A percentile compares a stretch with the other conserved stretches of the same genome.
These are phyloP conservation scores for Akanthomyces lecanii DNA, from an alignment of 2,329 filamentous ascomycete genomes.

Conservation along the genomic window DNA sequence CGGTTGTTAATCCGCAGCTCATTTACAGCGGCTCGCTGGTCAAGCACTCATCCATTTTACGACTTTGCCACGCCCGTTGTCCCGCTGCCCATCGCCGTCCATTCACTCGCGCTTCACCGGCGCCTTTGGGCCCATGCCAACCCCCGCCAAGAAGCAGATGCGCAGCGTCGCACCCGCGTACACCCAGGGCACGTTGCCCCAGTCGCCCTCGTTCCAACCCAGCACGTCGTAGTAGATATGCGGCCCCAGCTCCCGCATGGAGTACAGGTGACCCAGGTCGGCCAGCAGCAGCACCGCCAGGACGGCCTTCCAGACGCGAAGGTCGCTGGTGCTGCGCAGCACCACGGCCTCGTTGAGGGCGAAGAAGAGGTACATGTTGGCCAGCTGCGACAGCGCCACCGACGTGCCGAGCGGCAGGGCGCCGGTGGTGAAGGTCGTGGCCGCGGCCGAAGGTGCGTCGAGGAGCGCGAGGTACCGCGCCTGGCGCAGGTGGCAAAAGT, in stretches of 20 bases:
- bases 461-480: slow-evolving; percentile 61
- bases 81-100: background rate
- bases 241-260: slow-evolving; percentile 54
- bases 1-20: too few relatives aligned
- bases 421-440: slow-evolving; percentile 20
- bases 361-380: slow-evolving; percentile 74
- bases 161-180: slow-evolving; percentile 61
- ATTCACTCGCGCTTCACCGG: slow-evolving; percentile 9
- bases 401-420: slow-evolving; percentile 55
- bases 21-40: too few relatives aligned
- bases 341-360: slow-evolving; percentile 73
- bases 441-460: slow-evolving; percentile 47
- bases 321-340: slow-evolving; percentile 63
- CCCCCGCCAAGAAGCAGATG: slow-evolving; percentile 53
- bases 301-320: slow-evolving; percentile 65
- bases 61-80: too few relatives aligned
- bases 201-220: slow-evolving; percentile 63
- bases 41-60: too few relatives aligned
- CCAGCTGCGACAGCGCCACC: slow-evolving; percentile 68
- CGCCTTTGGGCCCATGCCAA: slow-evolving; percentile 43
- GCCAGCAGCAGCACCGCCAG: slow-evolving; percentile 65
- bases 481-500: slow-evolving; percentile 47
- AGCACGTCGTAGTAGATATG: slow-evolving; percentile 60
- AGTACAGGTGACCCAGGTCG: slow-evolving; percentile 73
- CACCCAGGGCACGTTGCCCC: slow-evolving; percentile 67